Evolutionary conservation across 1,139 yeast species (phyloP), one percentile per base, ranked within the genome.

Genomic region (Geotrichum restrictum): DNA sequence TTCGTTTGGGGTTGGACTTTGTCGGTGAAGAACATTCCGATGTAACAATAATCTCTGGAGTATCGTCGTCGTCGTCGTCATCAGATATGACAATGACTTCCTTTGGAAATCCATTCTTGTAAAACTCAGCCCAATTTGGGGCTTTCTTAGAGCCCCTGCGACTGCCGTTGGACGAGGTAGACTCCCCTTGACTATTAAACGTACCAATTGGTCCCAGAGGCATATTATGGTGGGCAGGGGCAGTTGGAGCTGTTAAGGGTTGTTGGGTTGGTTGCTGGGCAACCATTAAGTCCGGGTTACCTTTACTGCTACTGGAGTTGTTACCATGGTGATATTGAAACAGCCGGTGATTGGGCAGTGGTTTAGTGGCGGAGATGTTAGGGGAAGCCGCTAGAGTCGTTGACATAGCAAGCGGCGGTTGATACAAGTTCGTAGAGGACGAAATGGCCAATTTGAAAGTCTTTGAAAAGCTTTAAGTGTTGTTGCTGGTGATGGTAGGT

Each of bases 31-130:
- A 40, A 21, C 45, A 48, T 10, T 45, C 16, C 3, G 40, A 31
- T 6, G 49, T 37, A 2, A 38, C 29, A 18, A 32, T 27, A 14
- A 38, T 36, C 13, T 40, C 43, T n/a, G 41, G 13, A 14, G 18
- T 19, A n/a, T 55, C 57, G 31, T 54, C 56, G 14, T 57, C 60
- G 19, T 59, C 63, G 14, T 60, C 63, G 46, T 61, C 65, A 47
- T 65, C 68, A 36, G 66, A 67, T 18, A 68, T 66, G 36, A 68
- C 68, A 57, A 68, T 68, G 42, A 68, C 63, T 52, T 68, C 71
- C 32, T 58, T 56, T n/a, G 70, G 70, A 43, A 59, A 58, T 14
- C 69, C 70, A 53, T 66, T 67, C 37, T 60, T 58, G 55, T 66
- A 66, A 55, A 65, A 66, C 49, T 63, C 65, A 40, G 57, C 57